Base-by-base conservation (phyloP, 2,329 filamentous ascomycete species). In the Macroventuria anomochaeta region DNA sequence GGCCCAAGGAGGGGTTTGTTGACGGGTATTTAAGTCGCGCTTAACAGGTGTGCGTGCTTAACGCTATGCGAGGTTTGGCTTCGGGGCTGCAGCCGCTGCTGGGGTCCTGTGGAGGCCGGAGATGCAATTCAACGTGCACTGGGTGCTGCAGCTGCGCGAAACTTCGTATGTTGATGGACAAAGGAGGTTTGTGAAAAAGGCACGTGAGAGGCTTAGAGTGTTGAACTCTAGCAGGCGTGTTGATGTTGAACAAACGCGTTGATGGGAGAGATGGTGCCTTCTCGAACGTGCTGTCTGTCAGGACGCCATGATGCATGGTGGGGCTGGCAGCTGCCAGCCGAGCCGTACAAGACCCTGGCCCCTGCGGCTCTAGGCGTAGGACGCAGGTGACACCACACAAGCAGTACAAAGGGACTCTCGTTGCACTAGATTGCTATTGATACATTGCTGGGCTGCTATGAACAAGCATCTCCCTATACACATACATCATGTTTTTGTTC, bases 151-250 rank as follows among this genome's bases (percentile, higher is more conserved):
- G 5, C 13, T 31, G 32, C 18, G 20, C 39, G 33, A 11, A 28
- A 13, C 13, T 43, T 26, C 39, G 23, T 36, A 17, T 33, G 31
- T 32, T 8, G 21, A 40, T n/a, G 15, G 21, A 10, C 15, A 11
- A 21, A 11, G 11, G 7, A 26, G 3, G 10, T 3, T 18, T 18
- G 25, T 8, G 6, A 11, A 21, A n/a, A 11, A 7, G 8, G 26
- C 38, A 50, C 34, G n/a, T 50, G 41, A 21, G 23, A 39, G 46
- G 61, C 64, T 49, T 60, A 65, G 66, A 74, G 70, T 73, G 69
- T 73, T 72, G 70, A 72, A 67, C 70, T 72, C 64, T 55, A 62
- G 62, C 61, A 53, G 44, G 40, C 46, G 61, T 59, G 59, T 65
- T 62, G 59, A 67, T 63, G 60, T 65, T 62, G 61, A 56, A 52